These are phyloP conservation scores for Pezicula radicicola DNA, from an alignment of 2,329 filamentous ascomycete species.

Conservation along the genomic window DNA sequence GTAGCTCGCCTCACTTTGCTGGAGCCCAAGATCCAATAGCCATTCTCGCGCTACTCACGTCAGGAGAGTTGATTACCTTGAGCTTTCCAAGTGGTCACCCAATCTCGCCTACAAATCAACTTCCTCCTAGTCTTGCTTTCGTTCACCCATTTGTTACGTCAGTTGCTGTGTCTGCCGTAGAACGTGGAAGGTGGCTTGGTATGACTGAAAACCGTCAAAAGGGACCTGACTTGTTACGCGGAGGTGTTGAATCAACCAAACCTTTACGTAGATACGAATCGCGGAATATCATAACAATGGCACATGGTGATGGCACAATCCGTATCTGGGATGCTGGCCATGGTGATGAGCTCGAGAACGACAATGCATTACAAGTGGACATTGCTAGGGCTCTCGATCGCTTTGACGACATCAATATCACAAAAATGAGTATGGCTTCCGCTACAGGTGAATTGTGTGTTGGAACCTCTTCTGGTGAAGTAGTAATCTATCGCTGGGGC, in stretches of 20 bases:
- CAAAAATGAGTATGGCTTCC: constrained; percentile 76
- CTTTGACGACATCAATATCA: constrained; percentile 74
- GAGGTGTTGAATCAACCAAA: constrained; percentile 70
- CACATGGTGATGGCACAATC: constrained; percentile 89
- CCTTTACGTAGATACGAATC: constrained; percentile 75
- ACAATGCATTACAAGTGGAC: constrained; percentile 77
- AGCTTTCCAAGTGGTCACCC: constrained; percentile 91
- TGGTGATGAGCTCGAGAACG: constrained; percentile 90
- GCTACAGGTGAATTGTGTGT: constrained; percentile 80
- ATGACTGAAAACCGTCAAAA: constrained; percentile 81
- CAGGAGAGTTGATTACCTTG: constrained; percentile 84
- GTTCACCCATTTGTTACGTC: constrained; percentile 86
- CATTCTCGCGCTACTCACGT: constrained; percentile 73
- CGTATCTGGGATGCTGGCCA: constrained; percentile 91
- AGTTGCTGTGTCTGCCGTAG: constrained; percentile 68
- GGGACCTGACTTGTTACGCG: constrained; percentile 74
- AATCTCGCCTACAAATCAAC: constrained; percentile 87
- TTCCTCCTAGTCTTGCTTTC: constrained; percentile 83
- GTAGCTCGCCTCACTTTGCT: constrained; percentile 77
- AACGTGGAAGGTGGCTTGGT: constrained; percentile 81
- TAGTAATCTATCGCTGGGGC: constrained; percentile 87
- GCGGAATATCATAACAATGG: constrained; percentile 80
- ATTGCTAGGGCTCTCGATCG: constrained; percentile 77
- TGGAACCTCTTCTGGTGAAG: constrained; percentile 79
- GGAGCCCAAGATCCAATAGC: constrained; percentile 91